Evolutionary conservation across 768 basidiomycete species (phyloP).

Genomic region (Gymnopilus junonius): DNA sequence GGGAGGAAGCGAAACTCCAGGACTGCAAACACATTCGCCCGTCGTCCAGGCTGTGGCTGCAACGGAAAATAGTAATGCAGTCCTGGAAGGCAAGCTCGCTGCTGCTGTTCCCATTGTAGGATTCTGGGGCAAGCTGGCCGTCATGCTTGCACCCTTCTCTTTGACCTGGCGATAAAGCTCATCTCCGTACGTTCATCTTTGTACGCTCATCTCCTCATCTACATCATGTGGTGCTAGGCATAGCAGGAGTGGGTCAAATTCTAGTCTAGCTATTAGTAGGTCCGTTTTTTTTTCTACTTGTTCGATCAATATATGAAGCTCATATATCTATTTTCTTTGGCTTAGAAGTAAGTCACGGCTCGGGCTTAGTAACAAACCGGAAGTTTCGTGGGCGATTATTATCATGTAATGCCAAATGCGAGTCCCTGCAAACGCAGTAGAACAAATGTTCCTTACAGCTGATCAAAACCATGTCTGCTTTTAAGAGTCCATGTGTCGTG

Average conservation of each 20-base stretch:
- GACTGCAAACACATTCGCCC: conserved; percentile 20
- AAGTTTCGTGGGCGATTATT: no score
- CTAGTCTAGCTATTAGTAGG: background rate
- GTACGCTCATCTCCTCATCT: background rate
- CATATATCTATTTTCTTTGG: background rate
- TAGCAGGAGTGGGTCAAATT: background rate
- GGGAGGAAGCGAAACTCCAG: conserved; percentile 4
- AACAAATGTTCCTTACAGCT: no score
- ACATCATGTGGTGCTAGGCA: background rate
- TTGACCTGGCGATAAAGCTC: conserved; percentile 34
- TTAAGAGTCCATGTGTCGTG: no score
- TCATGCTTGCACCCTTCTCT: conserved; percentile 40
- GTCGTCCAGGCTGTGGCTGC: conserved; percentile 26
- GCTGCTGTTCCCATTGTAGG: conserved; percentile 37
- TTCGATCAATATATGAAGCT: background rate
- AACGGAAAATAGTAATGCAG: conserved; percentile 34
- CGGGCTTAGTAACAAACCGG: no score
- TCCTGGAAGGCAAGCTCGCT: conserved; percentile 37
- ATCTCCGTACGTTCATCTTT: background rate
- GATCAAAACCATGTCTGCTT: no score
- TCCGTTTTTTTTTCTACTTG: background rate
- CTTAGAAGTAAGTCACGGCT: background rate
- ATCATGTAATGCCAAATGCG: no score
- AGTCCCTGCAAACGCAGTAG: no score
- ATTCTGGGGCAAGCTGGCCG: conserved; percentile 36